Evolutionary conservation across 768 basidiomycete genomes (phyloP).

Genomic region (Leucosporidium scottii): DNA sequence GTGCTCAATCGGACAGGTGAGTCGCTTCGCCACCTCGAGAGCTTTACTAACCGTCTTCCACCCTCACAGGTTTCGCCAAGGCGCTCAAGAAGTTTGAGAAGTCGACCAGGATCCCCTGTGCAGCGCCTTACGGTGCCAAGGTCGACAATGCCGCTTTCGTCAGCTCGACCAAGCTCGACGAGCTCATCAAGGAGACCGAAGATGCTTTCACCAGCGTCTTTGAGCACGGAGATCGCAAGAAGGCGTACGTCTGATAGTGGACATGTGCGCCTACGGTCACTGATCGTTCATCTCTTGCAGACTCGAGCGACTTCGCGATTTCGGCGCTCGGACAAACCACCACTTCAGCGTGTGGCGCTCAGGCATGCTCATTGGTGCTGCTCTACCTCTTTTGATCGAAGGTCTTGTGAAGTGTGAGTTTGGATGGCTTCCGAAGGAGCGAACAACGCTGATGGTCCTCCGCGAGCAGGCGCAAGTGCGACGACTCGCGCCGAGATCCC

Average conservation of each 20-base stretch:
- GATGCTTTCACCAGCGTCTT: slow-evolving; percentile 68
- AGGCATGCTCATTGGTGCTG: slow-evolving; percentile 29
- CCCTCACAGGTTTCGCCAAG: background rate
- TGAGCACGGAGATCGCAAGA: slow-evolving; percentile 68
- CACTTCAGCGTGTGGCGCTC: slow-evolving; percentile 31
- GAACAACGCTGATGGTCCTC: no score
- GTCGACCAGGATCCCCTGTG: slow-evolving; percentile 49
- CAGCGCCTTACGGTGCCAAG: slow-evolving; percentile 68
- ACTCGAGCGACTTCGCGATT: slow-evolving; percentile 54
- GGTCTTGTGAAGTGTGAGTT: slow-evolving; percentile 29
- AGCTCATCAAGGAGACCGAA: slow-evolving; percentile 70
- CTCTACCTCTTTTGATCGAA: slow-evolving; percentile 25
- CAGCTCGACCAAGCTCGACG: slow-evolving; percentile 54
- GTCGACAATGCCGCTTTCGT: slow-evolving; percentile 65
- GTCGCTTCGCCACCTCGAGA: background rate
- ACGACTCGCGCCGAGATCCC: slow-evolving; percentile 46
- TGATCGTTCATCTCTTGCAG: background rate
- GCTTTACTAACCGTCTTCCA: background rate
- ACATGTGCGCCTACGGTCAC: no score
- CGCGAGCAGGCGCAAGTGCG: slow-evolving; percentile 14
- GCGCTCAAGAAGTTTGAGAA: slow-evolving; percentile 36
- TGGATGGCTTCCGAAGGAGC: background rate
- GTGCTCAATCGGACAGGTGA: slow-evolving; percentile 65
- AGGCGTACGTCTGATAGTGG: slow-evolving; percentile 45
- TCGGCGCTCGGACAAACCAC: slow-evolving; percentile 36